Evolutionary conservation across 1,139 yeast genomes (phyloP), one percentile per base, ranked within the genome.

Genomic region (Debaryomyces singareniensis): DNA sequence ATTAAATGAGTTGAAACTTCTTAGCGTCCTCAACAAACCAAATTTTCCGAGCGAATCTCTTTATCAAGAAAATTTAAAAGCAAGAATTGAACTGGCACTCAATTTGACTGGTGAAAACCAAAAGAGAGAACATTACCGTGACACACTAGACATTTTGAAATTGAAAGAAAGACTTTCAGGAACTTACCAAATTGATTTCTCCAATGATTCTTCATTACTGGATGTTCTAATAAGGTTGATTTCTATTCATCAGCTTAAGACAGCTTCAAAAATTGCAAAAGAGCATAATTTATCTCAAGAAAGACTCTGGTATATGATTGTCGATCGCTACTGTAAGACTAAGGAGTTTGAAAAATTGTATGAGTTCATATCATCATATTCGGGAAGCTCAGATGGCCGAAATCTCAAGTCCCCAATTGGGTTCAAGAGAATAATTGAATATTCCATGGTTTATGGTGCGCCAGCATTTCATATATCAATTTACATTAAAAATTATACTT

Each of bases 331-430:
- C 30, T 62, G 77, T 1, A 55, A 64, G 10, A 46, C 64, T 2
- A 63, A 71, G 5, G 77, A 78, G 29, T 84, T 82, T 62, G 83
- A 78, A 16, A 77, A 74, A 29, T 53, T 89, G 22, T 72, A 61
- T 36, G 66, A 65, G 34, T 70, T 71, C 41, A 52, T 62, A 16
- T 48, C 58, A 5, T 51, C 68, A 6, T 23, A 13, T 10, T 21
- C 18, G 13, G 31, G 30, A 5, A 36, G 53, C 3, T 38, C 41
- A 23, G 47, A 48, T 21, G 37, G 43, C 18, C 32, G 40, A 1
- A 33, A 39, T n/a, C 65, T 68, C 33, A 77, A 72, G 42, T 71
- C 93, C 1, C 86, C 89, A 0, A 81, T 86, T 33, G 93, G 93
- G 0, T 82, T 78, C 40, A 69, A 68, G 38, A 76, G 80, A 2